Conservation (phyloP, 495 filamentous ascomycete genomes). For the Tuber microsphaerosporum region DNA sequence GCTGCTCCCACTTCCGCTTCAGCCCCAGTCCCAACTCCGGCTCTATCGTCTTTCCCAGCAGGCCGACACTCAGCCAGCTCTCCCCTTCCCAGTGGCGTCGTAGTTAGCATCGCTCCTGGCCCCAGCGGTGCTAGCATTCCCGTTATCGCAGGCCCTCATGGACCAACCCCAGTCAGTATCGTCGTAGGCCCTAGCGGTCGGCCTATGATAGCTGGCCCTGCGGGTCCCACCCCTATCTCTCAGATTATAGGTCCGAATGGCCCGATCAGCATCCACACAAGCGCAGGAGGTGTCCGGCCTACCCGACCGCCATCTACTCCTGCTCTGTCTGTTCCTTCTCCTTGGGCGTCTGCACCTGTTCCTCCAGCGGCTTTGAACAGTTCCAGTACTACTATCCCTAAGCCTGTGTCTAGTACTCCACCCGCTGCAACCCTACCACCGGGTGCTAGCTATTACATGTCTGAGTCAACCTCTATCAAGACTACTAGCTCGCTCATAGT, state of each 20-base stretch:
- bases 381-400: conserved; percentile 1
- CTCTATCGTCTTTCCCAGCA: not conserved
- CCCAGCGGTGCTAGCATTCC: conserved; percentile 16
- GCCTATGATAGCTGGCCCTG: conserved; percentile 15
- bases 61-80: not conserved
- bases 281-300: not conserved
- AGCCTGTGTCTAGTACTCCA: conserved; percentile 2
- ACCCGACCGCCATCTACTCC: not conserved
- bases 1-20: conserved; percentile 9
- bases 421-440: not conserved
- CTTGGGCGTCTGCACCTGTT: conserved; percentile 1
- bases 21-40: not conserved
- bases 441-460: not conserved
- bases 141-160: conserved; percentile 5
- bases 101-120: conserved; percentile 11
- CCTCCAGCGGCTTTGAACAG: conserved; percentile 4
- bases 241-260: conserved; percentile 20
- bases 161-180: conserved; percentile 18
- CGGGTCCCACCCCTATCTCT: conserved; percentile 16
- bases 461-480: not conserved
- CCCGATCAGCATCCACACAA: conserved; percentile 3
- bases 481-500: not conserved
- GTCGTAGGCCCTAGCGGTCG: conserved; percentile 12
- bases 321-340: not conserved
- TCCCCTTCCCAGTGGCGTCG: conserved; percentile 1